A percentile compares a stretch with the other conserved stretches of the same genome.
Evolutionary conservation across 805 yeast genomes (phyloP).

Genomic region (Barnettozyma sucrosica): DNA sequence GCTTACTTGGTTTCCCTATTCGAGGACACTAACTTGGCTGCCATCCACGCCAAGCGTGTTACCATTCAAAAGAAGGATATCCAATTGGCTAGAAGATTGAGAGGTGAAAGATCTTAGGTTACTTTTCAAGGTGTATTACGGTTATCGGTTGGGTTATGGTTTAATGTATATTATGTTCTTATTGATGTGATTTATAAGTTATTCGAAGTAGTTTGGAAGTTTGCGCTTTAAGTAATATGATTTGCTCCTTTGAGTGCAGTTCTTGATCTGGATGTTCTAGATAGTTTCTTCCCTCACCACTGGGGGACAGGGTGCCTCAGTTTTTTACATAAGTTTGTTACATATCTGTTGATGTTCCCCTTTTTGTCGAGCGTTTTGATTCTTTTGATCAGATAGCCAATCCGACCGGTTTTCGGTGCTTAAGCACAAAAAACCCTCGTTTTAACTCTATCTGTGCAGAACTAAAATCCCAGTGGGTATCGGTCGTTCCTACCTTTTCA

Average conservation of each 20-base stretch:
- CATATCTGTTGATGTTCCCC: too few species aligned
- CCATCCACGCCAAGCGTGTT: slow-evolving; percentile 98
- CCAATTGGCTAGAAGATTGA: slow-evolving; percentile 94
- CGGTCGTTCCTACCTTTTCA: not conserved
- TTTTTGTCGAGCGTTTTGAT: too few species aligned
- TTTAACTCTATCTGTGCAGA: too few species aligned
- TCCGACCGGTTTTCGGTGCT: too few species aligned
- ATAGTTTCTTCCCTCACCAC: too few species aligned
- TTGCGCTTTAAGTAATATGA: too few species aligned
- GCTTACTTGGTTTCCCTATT: slow-evolving; percentile 94
- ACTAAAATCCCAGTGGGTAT: not conserved
- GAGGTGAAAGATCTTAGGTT: slow-evolving; percentile 44
- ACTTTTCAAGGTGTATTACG: not conserved
- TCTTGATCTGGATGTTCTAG: too few species aligned
- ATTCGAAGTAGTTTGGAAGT: not conserved
- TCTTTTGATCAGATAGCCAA: too few species aligned
- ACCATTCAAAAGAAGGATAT: slow-evolving; percentile 98
- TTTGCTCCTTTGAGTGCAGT: too few species aligned
- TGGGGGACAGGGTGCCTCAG: too few species aligned
- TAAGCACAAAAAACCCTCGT: too few species aligned
- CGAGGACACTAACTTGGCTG: slow-evolving; percentile 98
- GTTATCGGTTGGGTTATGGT: slow-evolving; percentile 11
- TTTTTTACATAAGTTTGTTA: too few species aligned
- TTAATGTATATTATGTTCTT: slow-evolving; percentile 7
- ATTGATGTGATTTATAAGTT: slow-evolving; percentile 4